Conservation (phyloP, 106 monocot genomes). For the Chionographis japonica region DNA sequence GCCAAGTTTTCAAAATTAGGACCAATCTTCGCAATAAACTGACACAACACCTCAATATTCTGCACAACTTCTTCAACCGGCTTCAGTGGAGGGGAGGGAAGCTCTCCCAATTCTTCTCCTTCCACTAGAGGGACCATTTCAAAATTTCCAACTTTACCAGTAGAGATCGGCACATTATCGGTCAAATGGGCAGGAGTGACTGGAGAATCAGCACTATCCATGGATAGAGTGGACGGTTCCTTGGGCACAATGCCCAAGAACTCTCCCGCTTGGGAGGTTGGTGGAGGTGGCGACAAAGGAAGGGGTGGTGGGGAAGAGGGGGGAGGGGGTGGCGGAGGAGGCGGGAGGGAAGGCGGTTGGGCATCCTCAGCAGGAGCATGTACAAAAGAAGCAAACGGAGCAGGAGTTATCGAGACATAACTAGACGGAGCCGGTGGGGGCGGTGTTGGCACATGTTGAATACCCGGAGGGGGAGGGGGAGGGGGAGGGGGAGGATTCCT, state of each 20-base stretch:
- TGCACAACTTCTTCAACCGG: constrained; percentile 32
- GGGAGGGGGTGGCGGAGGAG: constrained; percentile 28
- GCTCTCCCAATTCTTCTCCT: constrained; percentile 14
- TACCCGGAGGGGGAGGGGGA: constrained; percentile 17
- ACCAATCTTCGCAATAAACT: constrained; percentile 39
- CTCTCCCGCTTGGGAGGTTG: not conserved
- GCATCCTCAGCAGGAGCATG: constrained; percentile 9
- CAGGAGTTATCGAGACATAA: constrained; percentile 21
- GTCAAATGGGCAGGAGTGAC: not conserved
- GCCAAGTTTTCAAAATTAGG: constrained; percentile 40
- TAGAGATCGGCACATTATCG: not conserved
- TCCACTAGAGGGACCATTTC: not conserved
- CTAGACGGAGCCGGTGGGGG: constrained; percentile 31
- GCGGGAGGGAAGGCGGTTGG: constrained; percentile 17
- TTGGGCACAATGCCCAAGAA: not conserved
- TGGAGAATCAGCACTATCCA: not conserved
- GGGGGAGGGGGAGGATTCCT: constrained; percentile 18
- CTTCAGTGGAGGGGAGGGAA: constrained; percentile 33
- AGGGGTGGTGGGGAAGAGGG: constrained; percentile 29
- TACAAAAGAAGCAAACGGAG: constrained; percentile 7
- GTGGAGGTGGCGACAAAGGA: constrained; percentile 16
- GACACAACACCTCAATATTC: constrained; percentile 42
- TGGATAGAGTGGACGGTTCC: not conserved
- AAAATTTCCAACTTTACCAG: constrained; percentile 1
- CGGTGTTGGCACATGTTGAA: constrained; percentile 21